Evolutionary conservation across 78 protist species (phyloP), one percentile per base, ranked within the genome.

Genomic region (Cyanophora paradoxa): DNA sequence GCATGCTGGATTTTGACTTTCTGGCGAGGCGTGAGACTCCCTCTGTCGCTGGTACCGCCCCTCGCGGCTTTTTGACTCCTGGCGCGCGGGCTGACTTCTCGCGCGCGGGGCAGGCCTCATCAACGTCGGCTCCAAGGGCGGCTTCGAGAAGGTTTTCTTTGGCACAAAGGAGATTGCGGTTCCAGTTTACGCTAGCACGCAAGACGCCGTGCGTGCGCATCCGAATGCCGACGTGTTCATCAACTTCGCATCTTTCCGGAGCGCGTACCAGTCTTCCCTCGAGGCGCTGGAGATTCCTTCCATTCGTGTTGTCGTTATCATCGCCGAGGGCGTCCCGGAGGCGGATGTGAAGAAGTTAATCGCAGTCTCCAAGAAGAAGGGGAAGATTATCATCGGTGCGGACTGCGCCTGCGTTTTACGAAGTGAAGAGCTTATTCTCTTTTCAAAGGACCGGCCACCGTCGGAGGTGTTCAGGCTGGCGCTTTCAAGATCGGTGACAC

Each of bases 381-480:
- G 87, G 24, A 79, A 75, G 31, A 74, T 59, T 26, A 77, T 94
- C 63, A 92, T 94, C n/a, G n/a, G n/a, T n/a, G n/a, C n/a, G n/a
- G n/a, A n/a, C n/a, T n/a, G n/a, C n/a, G n/a, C n/a, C n/a, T n/a
- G n/a, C n/a, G n/a, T n/a, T n/a, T n/a, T n/a, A n/a, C n/a, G n/a
- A n/a, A n/a, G n/a, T n/a, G n/a, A n/a, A n/a, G n/a, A n/a, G n/a
- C n/a, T n/a, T n/a, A n/a, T n/a, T n/a, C n/a, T n/a, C n/a, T n/a
- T n/a, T n/a, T n/a, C n/a, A n/a, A n/a, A 61, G 98, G 98, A 11
- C 98, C 98, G 20, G 95, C 96, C 48, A 94, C 98, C 0, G 98
- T 94, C 56, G 96, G 98, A 36, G 96, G 96, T 3, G 76, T 92
- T 36, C 75, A 90, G 74, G 89, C 98, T 11, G 98, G 98, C 57